Conservation (phyloP, 331 rosid species). For the Cydonia oblonga region DNA sequence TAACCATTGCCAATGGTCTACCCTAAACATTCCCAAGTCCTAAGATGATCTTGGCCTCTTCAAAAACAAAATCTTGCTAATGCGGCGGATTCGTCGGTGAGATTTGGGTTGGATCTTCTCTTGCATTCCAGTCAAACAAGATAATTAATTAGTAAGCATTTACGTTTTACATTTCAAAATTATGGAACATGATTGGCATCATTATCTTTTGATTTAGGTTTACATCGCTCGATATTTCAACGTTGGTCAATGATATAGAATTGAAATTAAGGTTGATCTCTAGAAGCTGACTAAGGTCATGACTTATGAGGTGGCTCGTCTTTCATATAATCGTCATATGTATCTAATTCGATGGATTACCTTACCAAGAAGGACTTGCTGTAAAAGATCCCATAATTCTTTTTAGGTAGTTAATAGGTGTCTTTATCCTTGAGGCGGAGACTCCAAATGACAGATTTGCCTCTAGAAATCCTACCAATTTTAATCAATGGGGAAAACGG, state of each 20-base stretch:
- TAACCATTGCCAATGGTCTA: neutral
- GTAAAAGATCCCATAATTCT: neutral
- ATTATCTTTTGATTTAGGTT: conserved; percentile 2
- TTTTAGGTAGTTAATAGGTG: neutral
- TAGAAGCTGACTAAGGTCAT: neutral
- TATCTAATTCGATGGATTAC: no score
- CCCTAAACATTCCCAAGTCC: conserved; percentile 16
- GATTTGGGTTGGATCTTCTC: conserved; percentile 20
- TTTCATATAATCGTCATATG: no score
- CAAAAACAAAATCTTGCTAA: neutral
- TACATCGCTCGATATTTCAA: neutral
- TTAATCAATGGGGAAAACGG: neutral
- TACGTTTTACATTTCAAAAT: neutral
- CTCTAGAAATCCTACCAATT: neutral
- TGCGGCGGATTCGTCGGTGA: neutral
- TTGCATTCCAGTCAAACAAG: conserved; percentile 14
- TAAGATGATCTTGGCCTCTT: conserved; percentile 10
- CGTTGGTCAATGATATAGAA: neutral
- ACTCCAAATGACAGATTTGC: neutral
- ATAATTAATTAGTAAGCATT: neutral
- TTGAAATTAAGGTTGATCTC: neutral
- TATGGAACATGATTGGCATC: neutral
- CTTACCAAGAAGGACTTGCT: neutral
- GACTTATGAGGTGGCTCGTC: neutral
- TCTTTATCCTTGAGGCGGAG: neutral